These are phyloP conservation scores for Plasmodium blacklocki DNA, from an alignment of 169 alveolate species.

Conservation along the genomic window DNA sequence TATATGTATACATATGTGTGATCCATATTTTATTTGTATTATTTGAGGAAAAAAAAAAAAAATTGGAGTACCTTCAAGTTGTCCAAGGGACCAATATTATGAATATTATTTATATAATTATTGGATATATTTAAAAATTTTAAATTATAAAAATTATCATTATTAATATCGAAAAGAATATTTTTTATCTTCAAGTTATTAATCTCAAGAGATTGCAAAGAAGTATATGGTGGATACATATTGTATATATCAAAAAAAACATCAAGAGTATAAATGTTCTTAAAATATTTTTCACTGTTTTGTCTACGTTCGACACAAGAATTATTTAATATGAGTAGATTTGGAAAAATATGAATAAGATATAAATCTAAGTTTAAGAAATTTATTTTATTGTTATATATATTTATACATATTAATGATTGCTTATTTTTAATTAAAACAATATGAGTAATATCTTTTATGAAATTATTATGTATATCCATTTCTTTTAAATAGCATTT, in stretches of 20 bases:
- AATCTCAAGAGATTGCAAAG: conserved; percentile 38
- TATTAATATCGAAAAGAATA: conserved; percentile 47
- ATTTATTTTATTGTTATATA: conserved; percentile 57
- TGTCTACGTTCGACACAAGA: conserved; percentile 18
- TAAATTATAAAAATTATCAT: conserved; percentile 32
- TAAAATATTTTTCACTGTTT: conserved; percentile 28
- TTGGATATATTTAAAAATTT: conserved; percentile 27
- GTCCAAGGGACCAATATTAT: conserved; percentile 58
- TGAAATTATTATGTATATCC: conserved; percentile 43
- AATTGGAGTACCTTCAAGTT: conserved; percentile 22
- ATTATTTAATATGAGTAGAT: conserved; percentile 43
- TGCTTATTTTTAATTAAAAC: conserved; percentile 35
- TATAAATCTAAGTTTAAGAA: conserved; percentile 44
- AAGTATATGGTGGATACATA: conserved; percentile 59
- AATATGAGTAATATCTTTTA: conserved; percentile 44
- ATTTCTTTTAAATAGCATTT: conserved; percentile 29
- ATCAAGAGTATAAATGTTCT: conserved; percentile 49
- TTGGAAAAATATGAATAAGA: conserved; percentile 39
- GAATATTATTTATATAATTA: conserved; percentile 36
- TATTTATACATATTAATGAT: conserved; percentile 14
- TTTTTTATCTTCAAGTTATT: conserved; percentile 47
- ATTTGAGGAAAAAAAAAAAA: not conserved
- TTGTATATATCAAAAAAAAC: conserved; percentile 52
- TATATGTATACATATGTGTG: not conserved
- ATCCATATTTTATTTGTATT: not conserved